These are phyloP conservation scores for Periconia sp. DNA, from an alignment of 2,329 filamentous ascomycete genomes.

Conservation along the genomic window DNA sequence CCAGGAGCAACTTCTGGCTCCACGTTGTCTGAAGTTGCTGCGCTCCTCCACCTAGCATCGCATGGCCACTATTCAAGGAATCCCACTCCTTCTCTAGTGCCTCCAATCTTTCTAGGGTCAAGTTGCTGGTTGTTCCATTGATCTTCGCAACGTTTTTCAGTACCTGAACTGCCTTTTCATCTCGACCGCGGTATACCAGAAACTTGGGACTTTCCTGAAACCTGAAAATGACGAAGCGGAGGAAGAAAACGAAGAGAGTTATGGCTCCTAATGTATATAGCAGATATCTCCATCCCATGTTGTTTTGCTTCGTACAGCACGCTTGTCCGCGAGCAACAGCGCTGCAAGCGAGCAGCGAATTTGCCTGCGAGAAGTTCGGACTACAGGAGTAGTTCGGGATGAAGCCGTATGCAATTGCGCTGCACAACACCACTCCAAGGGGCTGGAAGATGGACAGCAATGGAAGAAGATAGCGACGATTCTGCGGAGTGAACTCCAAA, in stretches of 20 bases:
- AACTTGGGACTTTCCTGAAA: slow-evolving; percentile 68
- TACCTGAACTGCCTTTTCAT: slow-evolving; percentile 57
- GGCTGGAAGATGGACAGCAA: slow-evolving; percentile 63
- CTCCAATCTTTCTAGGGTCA: slow-evolving; percentile 46
- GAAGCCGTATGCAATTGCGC: slow-evolving; percentile 60
- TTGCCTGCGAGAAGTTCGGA: slow-evolving; percentile 56
- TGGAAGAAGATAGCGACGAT: slow-evolving; percentile 59
- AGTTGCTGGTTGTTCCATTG: slow-evolving; percentile 45
- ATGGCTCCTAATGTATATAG: slow-evolving; percentile 49
- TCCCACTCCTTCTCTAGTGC: slow-evolving; percentile 40
- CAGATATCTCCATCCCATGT: slow-evolving; percentile 55
- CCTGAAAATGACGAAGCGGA: slow-evolving; percentile 61
- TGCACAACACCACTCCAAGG: slow-evolving; percentile 60
- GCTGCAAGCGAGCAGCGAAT: slow-evolving; percentile 55
- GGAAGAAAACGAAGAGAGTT: slow-evolving; percentile 54
- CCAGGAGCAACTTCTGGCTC: slow-evolving; percentile 45
- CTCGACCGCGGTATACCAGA: slow-evolving; percentile 59
- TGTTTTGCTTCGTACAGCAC: slow-evolving; percentile 47
- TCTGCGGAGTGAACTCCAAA: slow-evolving; percentile 62
- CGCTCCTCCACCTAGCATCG: slow-evolving; percentile 39
- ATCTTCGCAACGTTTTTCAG: slow-evolving; percentile 52
- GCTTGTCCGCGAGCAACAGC: slow-evolving; percentile 32
- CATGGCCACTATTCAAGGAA: slow-evolving; percentile 19
- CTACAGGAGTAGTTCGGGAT: slow-evolving; percentile 59
- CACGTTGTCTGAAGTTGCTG: slow-evolving; percentile 38